Conservation (phyloP, 2,329 filamentous ascomycete genomes). For the Epichloe elymi region DNA sequence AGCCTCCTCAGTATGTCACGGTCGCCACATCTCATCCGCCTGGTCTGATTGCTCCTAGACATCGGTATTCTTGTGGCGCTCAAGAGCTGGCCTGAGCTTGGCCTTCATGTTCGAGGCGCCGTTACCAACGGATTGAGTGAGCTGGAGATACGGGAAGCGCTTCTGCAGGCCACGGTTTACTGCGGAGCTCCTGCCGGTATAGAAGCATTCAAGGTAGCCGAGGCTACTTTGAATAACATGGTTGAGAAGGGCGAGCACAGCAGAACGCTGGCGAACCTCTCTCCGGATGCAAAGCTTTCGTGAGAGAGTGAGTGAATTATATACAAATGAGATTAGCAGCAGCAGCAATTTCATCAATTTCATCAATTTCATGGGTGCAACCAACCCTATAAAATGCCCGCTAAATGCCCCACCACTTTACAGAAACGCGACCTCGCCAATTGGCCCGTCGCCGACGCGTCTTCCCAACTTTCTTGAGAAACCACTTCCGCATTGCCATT, state of each 20-base stretch:
- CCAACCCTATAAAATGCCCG: too few relatives aligned
- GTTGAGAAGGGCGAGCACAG: constrained; percentile 11
- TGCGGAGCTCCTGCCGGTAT: constrained; percentile 27
- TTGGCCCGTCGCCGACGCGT: neutral
- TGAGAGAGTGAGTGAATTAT: too few relatives aligned
- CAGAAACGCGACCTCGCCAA: neutral
- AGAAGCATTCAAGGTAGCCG: constrained; percentile 19
- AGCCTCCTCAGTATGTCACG: constrained; percentile 24
- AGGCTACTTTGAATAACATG: constrained; percentile 15
- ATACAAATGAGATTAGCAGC: neutral
- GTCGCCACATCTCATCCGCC: neutral
- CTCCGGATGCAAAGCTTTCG: neutral
- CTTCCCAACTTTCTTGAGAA: neutral
- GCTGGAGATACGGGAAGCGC: constrained; percentile 39
- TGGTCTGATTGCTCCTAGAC: neutral
- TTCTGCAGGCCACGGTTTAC: constrained; percentile 30
- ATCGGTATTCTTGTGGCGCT: constrained; percentile 49
- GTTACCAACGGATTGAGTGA: constrained; percentile 47
- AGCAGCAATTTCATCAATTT: too few relatives aligned
- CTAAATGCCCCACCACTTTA: constrained; percentile 1
- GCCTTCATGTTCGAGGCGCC: constrained; percentile 46
- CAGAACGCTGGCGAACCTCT: neutral
- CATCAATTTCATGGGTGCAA: too few relatives aligned
- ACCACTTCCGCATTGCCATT: neutral
- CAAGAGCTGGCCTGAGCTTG: constrained; percentile 44